A percentile compares a stretch with the other conserved stretches of the same genome.
These are phyloP conservation scores for Botrytis cinerea DNA, from an alignment of 2,329 filamentous ascomycete species.

Conservation along the genomic window DNA sequence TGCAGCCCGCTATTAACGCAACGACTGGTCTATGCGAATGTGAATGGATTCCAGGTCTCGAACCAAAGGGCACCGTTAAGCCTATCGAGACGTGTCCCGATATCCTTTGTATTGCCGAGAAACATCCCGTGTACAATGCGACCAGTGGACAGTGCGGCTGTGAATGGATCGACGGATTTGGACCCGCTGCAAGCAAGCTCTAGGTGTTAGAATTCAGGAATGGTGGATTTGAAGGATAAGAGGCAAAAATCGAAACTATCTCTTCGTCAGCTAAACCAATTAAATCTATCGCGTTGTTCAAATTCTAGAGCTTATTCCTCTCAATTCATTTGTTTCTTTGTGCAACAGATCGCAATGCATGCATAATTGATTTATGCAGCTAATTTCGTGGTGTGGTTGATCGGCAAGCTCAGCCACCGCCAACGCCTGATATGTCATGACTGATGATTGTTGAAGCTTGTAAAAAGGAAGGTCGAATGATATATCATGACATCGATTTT, in stretches of 20 bases:
- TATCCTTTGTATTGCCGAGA: conserved; percentile 24
- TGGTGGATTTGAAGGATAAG: not conserved
- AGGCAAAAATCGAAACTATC: not conserved
- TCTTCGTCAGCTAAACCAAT: not conserved
- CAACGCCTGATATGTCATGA: not conserved
- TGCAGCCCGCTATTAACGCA: conserved; percentile 19
- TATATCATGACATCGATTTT: not conserved
- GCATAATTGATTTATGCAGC: not conserved
- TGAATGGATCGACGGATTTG: conserved; percentile 25
- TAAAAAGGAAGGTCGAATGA: not conserved
- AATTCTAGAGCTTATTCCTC: not conserved
- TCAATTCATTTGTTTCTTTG: not conserved
- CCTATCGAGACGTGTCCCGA: not conserved
- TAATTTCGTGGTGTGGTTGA: conserved; percentile 1
- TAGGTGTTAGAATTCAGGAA: not conserved
- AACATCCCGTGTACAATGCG: conserved; percentile 23
- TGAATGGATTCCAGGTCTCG: conserved; percentile 23
- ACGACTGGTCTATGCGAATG: conserved; percentile 24
- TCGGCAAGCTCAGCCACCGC: conserved; percentile 1
- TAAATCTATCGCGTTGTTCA: not conserved
- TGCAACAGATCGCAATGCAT: not conserved
- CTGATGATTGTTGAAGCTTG: not conserved
- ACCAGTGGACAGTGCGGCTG: conserved; percentile 23
- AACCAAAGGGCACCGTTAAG: not conserved
- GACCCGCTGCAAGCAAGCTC: conserved; percentile 14